Percentiles rank a stretch among this genome's conserved stretches.
These are phyloP conservation scores for Perkinsus olseni DNA, from an alignment of 169 alveolate species.

Conservation along the genomic window DNA sequence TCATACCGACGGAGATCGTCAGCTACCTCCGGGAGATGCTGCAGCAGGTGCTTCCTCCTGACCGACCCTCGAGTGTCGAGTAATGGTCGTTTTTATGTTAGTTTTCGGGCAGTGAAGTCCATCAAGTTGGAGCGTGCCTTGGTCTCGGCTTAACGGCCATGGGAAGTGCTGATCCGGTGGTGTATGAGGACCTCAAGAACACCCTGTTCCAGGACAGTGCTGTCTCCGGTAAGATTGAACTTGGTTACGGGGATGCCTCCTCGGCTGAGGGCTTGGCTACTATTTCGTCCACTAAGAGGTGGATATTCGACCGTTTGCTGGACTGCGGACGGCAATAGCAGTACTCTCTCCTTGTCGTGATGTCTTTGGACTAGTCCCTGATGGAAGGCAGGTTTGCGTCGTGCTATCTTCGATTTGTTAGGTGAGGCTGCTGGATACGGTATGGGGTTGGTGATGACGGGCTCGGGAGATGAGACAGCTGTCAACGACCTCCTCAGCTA, in stretches of 20 bases:
- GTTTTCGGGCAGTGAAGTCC: slow-evolving; percentile 61
- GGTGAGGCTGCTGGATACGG: slow-evolving; percentile 96
- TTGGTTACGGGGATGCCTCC: no score
- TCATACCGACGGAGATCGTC: slow-evolving; percentile 47
- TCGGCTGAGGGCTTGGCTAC: no score
- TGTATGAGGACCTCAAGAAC: slow-evolving; percentile 76
- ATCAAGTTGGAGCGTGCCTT: slow-evolving; percentile 93
- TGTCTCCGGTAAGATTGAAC: slow-evolving; percentile 72
- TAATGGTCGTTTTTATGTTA: no score
- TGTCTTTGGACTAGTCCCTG: no score
- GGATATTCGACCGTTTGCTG: no score
- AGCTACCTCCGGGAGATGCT: slow-evolving; percentile 65
- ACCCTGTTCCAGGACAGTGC: slow-evolving; percentile 84
- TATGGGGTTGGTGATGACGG: slow-evolving; percentile 85
- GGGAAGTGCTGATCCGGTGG: slow-evolving; percentile 43
- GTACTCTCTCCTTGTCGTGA: no score
- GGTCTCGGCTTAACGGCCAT: slow-evolving; percentile 90
- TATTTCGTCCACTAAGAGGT: no score
- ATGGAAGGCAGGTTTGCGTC: no score
- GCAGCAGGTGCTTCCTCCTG: slow-evolving; percentile 33
- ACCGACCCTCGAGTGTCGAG: no score
- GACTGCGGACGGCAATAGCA: no score
- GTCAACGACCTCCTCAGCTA: not conserved
- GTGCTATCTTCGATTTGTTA: no score
- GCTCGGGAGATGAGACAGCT: slow-evolving; percentile 10